phyloP scores from a whole-genome alignment of 2,329 filamentous ascomycete genomes.

The Pseudocercospora ulei region DNA sequence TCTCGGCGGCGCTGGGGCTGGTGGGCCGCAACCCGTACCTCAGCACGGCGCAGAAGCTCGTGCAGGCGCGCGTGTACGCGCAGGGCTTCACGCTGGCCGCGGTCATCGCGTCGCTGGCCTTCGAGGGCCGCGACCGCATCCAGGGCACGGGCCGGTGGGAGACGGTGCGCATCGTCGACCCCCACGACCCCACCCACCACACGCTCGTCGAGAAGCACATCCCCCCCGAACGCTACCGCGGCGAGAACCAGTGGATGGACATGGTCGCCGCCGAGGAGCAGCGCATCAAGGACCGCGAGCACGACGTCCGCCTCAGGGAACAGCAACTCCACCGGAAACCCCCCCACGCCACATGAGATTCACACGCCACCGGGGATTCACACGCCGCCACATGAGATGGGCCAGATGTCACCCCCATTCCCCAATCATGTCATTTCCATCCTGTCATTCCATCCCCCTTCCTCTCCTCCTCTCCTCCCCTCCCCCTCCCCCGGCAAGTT shows the following conservation, averaged over 20 bases:
- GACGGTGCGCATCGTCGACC: constrained; percentile 70
- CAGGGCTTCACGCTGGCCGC: constrained; percentile 81
- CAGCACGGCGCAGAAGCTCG: constrained; percentile 70
- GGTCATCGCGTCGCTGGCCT: constrained; percentile 67
- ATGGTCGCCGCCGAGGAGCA: constrained; percentile 76
- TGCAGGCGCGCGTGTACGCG: constrained; percentile 89
- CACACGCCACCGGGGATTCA: too few species aligned
- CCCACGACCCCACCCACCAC: constrained; percentile 73
- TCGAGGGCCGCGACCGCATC: constrained; percentile 71
- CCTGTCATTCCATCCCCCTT: too few species aligned
- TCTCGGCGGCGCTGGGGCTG: constrained; percentile 62
- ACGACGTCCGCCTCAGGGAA: constrained; percentile 30
- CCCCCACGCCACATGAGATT: too few species aligned
- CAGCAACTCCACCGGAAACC: too few species aligned
- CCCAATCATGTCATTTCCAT: too few species aligned
- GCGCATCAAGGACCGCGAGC: constrained; percentile 45
- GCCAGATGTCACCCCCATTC: too few species aligned
- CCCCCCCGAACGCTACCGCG: constrained; percentile 76
- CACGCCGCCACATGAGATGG: too few species aligned
- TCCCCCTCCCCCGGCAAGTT: too few species aligned
- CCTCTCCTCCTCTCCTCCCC: too few species aligned
- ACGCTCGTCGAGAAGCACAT: constrained; percentile 75
- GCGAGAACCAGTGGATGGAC: constrained; percentile 89
- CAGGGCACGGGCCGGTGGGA: constrained; percentile 70
- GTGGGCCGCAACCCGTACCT: constrained; percentile 71